These are phyloP conservation scores for Kodamaea neixiangensis DNA, from an alignment of 805 yeast genomes.

Conservation along the genomic window DNA sequence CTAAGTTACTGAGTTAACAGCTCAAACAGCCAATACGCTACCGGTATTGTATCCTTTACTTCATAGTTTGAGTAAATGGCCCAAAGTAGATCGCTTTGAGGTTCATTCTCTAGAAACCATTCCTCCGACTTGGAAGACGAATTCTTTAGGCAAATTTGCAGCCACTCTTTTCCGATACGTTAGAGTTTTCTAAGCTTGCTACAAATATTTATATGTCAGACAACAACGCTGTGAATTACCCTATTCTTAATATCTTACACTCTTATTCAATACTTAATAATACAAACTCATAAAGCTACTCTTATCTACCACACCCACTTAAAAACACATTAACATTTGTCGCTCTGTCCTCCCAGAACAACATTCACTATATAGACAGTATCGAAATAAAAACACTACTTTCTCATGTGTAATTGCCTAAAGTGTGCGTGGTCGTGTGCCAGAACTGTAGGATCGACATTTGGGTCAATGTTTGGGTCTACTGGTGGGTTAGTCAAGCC, in stretches of 20 bases:
- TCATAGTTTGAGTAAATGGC: too few species aligned
- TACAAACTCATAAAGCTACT: background rate
- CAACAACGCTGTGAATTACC: too few species aligned
- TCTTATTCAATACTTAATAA: background rate
- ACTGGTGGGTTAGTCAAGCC: slow-evolving; percentile 34
- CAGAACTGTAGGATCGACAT: slow-evolving; percentile 45
- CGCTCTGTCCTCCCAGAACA: background rate
- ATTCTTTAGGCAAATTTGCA: too few species aligned
- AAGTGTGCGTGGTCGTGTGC: slow-evolving; percentile 38
- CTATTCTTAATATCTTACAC: background rate
- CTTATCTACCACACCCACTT: background rate
- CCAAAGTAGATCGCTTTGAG: too few species aligned
- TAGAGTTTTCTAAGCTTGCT: too few species aligned
- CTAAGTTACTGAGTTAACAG: too few species aligned
- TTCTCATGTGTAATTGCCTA: slow-evolving; percentile 8
- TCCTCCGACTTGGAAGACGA: too few species aligned
- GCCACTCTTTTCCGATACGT: too few species aligned
- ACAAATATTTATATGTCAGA: too few species aligned
- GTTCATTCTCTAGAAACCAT: too few species aligned
- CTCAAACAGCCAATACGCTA: too few species aligned
- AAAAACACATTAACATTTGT: background rate
- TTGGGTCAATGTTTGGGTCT: slow-evolving; percentile 47
- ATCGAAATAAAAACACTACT: background rate
- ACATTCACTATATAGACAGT: background rate
- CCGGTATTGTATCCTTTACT: too few species aligned